Conservation (phyloP, 208 protist genomes). For the Acanthamoeba lenticulata region DNA sequence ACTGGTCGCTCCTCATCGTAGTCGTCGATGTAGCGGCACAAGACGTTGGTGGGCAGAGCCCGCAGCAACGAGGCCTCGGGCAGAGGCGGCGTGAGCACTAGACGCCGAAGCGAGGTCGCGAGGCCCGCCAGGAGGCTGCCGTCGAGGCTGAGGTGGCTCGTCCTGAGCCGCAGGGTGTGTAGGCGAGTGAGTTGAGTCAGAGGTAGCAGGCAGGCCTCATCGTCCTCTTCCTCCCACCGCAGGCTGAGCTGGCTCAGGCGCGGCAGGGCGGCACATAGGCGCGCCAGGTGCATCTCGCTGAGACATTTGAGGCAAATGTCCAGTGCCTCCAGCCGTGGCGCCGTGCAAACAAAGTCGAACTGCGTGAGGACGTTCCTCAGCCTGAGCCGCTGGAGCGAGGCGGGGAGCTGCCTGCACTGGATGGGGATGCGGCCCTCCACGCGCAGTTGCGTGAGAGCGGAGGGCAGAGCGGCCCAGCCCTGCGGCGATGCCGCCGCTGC, state of each 20-base stretch:
- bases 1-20: too few relatives aligned
- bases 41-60: neutral
- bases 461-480: neutral
- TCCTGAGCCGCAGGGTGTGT: neutral
- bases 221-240: neutral
- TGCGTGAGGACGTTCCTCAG: neutral
- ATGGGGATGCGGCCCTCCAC: neutral
- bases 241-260: neutral
- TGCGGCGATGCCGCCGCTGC: neutral
- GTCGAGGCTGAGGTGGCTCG: neutral
- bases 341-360: neutral
- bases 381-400: neutral
- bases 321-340: neutral
- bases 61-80: neutral
- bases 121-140: neutral
- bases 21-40: neutral
- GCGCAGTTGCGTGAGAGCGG: neutral
- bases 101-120: neutral
- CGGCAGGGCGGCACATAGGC: neutral
- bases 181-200: neutral
- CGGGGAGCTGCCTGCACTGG: neutral
- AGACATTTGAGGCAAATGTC: neutral
- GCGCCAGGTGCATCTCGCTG: neutral
- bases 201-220: neutral
- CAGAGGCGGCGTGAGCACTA: neutral